phyloP scores from a whole-genome alignment of 208 protist genomes.

The Crithidia bombi region DNA sequence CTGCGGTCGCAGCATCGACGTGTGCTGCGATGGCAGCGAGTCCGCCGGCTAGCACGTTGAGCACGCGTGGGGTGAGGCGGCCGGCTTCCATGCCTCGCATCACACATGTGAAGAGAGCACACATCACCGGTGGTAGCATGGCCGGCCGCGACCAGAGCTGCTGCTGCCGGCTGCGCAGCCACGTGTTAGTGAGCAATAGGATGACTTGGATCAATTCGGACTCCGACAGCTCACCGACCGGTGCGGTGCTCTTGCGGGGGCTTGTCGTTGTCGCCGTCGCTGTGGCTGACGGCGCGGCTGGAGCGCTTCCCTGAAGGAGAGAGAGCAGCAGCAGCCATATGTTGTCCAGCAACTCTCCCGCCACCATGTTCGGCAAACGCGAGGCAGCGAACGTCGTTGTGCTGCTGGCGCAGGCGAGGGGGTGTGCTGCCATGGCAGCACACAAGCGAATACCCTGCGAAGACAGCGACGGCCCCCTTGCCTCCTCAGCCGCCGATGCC shows the following conservation, averaged over 20 bases:
- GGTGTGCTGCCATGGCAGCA: constrained; percentile 29
- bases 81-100: constrained; percentile 48
- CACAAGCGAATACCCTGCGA: constrained; percentile 20
- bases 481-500: not conserved
- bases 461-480: not conserved
- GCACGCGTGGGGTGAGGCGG: constrained; percentile 46
- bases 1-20: constrained; percentile 36
- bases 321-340: constrained; percentile 36
- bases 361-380: not conserved
- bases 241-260: too few species aligned
- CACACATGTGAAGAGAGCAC: constrained; percentile 45
- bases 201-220: constrained; percentile 26
- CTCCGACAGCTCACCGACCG: constrained; percentile 1
- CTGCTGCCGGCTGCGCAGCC: constrained; percentile 25
- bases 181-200: constrained; percentile 28
- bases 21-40: constrained; percentile 31
- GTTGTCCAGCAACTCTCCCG: constrained; percentile 25
- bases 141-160: constrained; percentile 61
- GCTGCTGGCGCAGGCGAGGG: not conserved
- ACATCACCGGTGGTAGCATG: constrained; percentile 57
- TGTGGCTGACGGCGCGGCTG: not conserved
- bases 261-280: not conserved
- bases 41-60: constrained; percentile 57
- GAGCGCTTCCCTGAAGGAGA: constrained; percentile 6
- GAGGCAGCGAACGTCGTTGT: not conserved